A percentile compares a stretch with the other conserved stretches of the same genome.
Evolutionary conservation across 2,329 filamentous ascomycete species (phyloP).

Genomic region (Remersonia thermophila): DNA sequence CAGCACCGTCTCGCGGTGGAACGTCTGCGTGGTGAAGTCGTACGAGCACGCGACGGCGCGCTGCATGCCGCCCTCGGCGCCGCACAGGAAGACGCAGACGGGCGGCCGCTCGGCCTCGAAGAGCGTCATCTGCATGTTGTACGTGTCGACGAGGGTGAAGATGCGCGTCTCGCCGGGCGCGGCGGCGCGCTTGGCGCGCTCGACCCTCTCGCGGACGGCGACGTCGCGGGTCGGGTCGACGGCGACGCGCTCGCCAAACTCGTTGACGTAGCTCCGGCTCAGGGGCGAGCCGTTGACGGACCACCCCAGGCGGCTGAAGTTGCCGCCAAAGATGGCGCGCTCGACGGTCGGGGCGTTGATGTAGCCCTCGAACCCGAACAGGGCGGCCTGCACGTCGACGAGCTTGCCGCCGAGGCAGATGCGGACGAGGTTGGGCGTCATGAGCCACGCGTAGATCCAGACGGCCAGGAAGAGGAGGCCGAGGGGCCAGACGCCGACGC

Average conservation of each 20-base stretch:
- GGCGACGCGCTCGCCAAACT: too few species aligned
- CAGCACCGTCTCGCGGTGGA: slow-evolving; percentile 32
- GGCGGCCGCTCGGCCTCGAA: slow-evolving; percentile 28
- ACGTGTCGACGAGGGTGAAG: slow-evolving; percentile 27
- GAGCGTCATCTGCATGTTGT: slow-evolving; percentile 24
- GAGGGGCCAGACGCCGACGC: slow-evolving; percentile 7
- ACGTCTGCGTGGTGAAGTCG: slow-evolving; percentile 27
- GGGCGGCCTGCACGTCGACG: too few species aligned
- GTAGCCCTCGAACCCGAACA: too few species aligned
- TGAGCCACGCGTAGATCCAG: slow-evolving; percentile 6
- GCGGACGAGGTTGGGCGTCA: too few species aligned
- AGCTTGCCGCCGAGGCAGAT: too few species aligned
- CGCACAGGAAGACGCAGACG: slow-evolving; percentile 27
- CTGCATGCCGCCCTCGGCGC: slow-evolving; percentile 34
- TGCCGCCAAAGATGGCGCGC: too few species aligned
- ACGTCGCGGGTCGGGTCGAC: slow-evolving; percentile 3
- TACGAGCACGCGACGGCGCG: slow-evolving; percentile 31
- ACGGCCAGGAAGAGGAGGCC: slow-evolving; percentile 1
- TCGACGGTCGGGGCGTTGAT: slow-evolving; percentile 6
- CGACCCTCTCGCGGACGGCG: slow-evolving; percentile 1
- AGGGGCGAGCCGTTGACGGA: not conserved
- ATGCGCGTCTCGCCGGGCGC: slow-evolving; percentile 14
- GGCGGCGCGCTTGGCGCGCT: too few species aligned
- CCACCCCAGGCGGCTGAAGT: slow-evolving; percentile 5
- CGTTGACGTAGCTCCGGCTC: slow-evolving; percentile 5